Base-by-base conservation (phyloP, 2,329 filamentous ascomycete genomes). In the Albifimbria verrucaria region DNA sequence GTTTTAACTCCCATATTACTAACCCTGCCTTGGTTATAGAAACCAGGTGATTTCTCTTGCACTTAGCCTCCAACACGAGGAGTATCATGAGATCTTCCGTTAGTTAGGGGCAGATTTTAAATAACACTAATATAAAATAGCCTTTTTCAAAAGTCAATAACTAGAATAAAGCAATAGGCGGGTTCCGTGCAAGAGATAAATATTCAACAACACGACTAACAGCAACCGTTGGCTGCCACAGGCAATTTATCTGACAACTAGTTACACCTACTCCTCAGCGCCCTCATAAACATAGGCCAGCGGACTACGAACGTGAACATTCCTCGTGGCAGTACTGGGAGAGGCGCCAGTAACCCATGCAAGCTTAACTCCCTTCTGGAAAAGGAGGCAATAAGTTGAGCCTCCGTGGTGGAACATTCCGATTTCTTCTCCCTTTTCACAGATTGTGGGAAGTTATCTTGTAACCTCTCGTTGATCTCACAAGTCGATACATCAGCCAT, bases 341-440 rank as follows among this genome's bases (percentile, higher is more conserved):
- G 50, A 48, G 4, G 57, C 62, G 0, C 24, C 55, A 6, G 49
- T 48, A 10, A 57, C 53, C 52, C 59, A 63, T 0, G 58, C 52
- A 4, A 80, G 63, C 48, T 72, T 72, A 23, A 84, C 76, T 0
- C 71, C 76, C 52, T 77, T 72, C 20, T 80, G 68, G 70, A 90
- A 88, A 2, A 89, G 62, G 56, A 89, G 64, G 59, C 83, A 87
- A 61, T 88, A 80, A 0, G 81, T 82, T 7, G 79, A 83, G 1
- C 87, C 87, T 20, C 87, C 87, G 62, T 85, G 89, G 63, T 89
- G 87, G 69, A 90, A 90, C 85, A 88, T 88, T 26, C 87, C 87
- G 25, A 85, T 73, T 69, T 89, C 72, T 17, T 89, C 81, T 7
- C 87, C 87, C 72, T 89, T 89, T 2, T 7, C 2, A 62, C 52